These are phyloP conservation scores for Aspergillus coremiiformis DNA, from an alignment of 495 filamentous ascomycete genomes.

Conservation along the genomic window DNA sequence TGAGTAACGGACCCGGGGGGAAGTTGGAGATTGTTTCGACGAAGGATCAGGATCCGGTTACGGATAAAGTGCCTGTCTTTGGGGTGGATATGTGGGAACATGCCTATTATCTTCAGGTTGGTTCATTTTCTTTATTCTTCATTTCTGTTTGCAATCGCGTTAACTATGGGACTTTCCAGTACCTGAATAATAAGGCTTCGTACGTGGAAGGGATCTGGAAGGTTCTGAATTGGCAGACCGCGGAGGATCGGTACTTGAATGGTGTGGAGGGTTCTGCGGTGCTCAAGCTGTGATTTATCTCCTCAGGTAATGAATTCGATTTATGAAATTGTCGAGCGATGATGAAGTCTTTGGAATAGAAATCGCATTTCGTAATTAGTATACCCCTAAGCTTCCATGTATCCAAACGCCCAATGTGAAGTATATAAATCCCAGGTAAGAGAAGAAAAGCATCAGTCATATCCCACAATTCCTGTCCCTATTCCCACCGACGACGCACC, in stretches of 20 bases:
- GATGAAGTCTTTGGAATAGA: no score
- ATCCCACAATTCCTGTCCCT: constrained; percentile 35
- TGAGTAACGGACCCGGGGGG: constrained; percentile 62
- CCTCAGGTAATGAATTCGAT: no score
- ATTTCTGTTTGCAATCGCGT: not conserved
- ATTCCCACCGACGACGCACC: constrained; percentile 20
- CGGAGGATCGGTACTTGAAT: constrained; percentile 63
- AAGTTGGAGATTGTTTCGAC: constrained; percentile 63
- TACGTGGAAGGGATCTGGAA: constrained; percentile 95
- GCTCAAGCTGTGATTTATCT: constrained; percentile 19
- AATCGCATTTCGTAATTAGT: no score
- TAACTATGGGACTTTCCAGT: no score
- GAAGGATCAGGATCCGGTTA: constrained; percentile 86
- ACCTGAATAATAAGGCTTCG: constrained; percentile 92
- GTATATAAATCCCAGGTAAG: no score
- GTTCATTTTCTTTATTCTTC: constrained; percentile 3
- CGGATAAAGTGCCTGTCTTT: constrained; percentile 67
- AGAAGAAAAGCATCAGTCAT: no score
- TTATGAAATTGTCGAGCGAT: no score
- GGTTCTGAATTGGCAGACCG: constrained; percentile 90
- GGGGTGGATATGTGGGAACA: constrained; percentile 99
- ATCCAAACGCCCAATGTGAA: no score
- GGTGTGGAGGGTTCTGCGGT: constrained; percentile 20
- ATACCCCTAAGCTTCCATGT: no score
- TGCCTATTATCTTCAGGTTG: constrained; percentile 55